Evolutionary conservation across 345 rosid genomes (phyloP), one percentile per base, ranked within the genome.

Genomic region (Arabis alpina): DNA sequence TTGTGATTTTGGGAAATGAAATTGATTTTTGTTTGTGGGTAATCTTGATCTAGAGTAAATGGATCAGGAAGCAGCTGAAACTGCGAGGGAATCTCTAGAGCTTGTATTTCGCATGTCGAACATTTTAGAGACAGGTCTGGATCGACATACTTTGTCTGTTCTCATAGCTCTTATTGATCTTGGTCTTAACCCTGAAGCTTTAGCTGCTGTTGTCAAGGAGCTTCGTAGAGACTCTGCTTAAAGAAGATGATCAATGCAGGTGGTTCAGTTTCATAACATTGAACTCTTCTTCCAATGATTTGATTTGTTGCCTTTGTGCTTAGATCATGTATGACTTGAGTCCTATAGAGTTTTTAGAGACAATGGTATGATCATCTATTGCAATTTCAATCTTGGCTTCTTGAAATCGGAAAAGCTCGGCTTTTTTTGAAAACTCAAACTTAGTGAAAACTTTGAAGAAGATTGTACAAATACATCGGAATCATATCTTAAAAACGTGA

Each of bases 191-290:
- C 82, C 79, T 47, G 82, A 79, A 56, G 77, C 82, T 32, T 13
- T 79, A 8, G 82, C 82, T 66, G 73, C 82, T 75, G 57, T 75
- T 43, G 77, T 79, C 49, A 79, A 79, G 59, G 82, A 79, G 77
- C 77, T 79, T 49, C 71, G 68, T 0, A 44, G 53, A 3, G 14
- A 28, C 10, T 28, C 53, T 61, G n/a, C 25, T 44, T 61, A 59
- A 58, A 40, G 11, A 11, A 5, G 15, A 10, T 58, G 0, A 36
- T 40, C 36, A 60, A 36, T 36, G 10, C 40, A 9, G 2, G 1
- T 36, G 8, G 40, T 8, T 8, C 8, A 6, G 1, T 0, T 36
- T 36, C 5, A 49, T 49, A 49, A 23, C 8, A 6, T 25, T 6
- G 32, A 5, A 28, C 6, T 52, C 58, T 7, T 53, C 58, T 7